Percentiles rank a stretch among this genome's conserved stretches.
These are phyloP conservation scores for Pythium dissimile DNA, from an alignment of 352 stramenopile genomes.

Conservation along the genomic window DNA sequence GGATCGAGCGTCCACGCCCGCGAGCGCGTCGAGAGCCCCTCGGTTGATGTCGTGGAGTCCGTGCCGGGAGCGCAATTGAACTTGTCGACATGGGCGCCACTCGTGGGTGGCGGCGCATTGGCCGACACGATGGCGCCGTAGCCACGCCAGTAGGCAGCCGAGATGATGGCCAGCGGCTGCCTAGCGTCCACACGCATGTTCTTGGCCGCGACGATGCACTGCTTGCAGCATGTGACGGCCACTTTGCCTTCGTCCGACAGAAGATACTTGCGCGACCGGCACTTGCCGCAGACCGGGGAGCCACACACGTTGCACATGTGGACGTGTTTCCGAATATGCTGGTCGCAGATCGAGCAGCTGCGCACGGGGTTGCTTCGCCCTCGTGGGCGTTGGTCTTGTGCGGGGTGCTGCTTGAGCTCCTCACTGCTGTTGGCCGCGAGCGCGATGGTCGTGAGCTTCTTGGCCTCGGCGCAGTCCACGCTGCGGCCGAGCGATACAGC, in stretches of 20 bases:
- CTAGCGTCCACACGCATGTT: constrained; percentile 6
- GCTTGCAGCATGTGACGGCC: constrained; percentile 18
- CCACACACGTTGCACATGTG: constrained; percentile 11
- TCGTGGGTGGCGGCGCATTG: not conserved
- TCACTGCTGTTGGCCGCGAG: not conserved
- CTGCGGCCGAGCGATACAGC: constrained; percentile 14
- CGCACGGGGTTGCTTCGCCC: not conserved
- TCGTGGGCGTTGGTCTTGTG: not conserved
- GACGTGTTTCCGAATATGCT: not conserved
- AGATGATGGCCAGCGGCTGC: constrained; percentile 11
- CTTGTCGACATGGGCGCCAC: not conserved
- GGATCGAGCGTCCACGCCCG: not conserved
- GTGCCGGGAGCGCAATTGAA: not conserved
- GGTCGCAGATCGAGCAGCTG: constrained; percentile 18
- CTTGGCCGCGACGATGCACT: constrained; percentile 20
- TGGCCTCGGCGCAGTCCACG: constrained; percentile 21
- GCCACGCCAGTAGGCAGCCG: constrained; percentile 8
- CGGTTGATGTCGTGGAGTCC: not conserved
- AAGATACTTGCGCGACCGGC: constrained; percentile 12
- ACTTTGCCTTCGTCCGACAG: constrained; percentile 19
- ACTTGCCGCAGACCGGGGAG: constrained; percentile 10
- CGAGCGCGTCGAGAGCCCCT: not conserved
- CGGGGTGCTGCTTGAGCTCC: not conserved
- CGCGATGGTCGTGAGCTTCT: constrained; percentile 23
- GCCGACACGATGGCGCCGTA: constrained; percentile 15